Base-by-base conservation (phyloP, 345 rosid genomes). In the Gossypium thurberi region DNA sequence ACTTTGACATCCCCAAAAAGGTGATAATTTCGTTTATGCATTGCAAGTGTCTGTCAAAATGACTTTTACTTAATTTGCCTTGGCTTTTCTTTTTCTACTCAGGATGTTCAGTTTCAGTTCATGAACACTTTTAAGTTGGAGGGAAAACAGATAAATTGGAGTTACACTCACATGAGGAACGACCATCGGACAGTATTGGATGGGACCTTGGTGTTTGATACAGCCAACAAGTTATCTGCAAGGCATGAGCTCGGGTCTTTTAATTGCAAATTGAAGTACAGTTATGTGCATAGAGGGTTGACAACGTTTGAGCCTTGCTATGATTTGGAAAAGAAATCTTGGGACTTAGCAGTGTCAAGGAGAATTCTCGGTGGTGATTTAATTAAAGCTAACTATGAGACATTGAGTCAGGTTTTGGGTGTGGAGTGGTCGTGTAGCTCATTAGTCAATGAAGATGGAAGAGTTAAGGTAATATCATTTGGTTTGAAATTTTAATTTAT, bases 21-120 rank as follows among this genome's bases (percentile, higher is more conserved):
- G 75, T 72, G 13, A 15, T 33, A 5, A 46, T 17, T 72, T 56
- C 20, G 12, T 57, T 15, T 57, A 7, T 43, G 37, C 58, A 18
- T 37, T 3, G 17, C 53, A 17, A 2, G 10, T 69, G 47, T 28
- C 17, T 15, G 58, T 21, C 7, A 12, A 50, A 40, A 56, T 17
- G 26, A 13, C 13, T 2, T 42, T 58, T 25, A 21, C 55, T 71
- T 43, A 3, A 14, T 48, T 50, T 47, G 40, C 70, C 56, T 9
- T 26, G 0, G 0, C 26, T 42, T 56, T 56, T 21, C 21, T 20
- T 20, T 62, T 74, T 56, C 0, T 9, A 3, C 56, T 60, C 74
- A 81, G 86, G 82, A 81, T 72, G 42, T 84, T 12, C 74, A 65
- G 26, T 77, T 81, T 66, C 84, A 81, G 77, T 84, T 84, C 64